These are phyloP conservation scores for Suhomyces tanzawaensis DNA, from an alignment of 805 yeast genomes.

Conservation along the genomic window DNA sequence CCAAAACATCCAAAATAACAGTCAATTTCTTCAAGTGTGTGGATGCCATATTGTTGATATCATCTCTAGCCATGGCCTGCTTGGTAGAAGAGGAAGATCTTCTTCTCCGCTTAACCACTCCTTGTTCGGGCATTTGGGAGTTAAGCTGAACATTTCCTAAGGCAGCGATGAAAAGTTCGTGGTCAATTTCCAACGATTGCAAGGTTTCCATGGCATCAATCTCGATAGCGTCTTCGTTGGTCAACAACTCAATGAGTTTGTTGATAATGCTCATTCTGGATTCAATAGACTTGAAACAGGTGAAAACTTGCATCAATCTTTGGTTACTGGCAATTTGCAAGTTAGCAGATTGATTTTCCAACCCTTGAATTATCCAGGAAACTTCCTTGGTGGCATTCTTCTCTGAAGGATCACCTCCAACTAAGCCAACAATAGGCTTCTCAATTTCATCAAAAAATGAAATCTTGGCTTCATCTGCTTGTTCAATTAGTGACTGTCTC, in stretches of 20 bases:
- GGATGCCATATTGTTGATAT: slow-evolving; percentile 72
- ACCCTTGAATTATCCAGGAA: slow-evolving; percentile 55
- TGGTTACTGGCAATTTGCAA: slow-evolving; percentile 45
- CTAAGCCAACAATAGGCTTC: slow-evolving; percentile 50
- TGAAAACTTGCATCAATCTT: slow-evolving; percentile 56
- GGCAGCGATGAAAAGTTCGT: slow-evolving; percentile 56
- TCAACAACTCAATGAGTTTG: slow-evolving; percentile 52
- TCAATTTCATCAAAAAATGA: slow-evolving; percentile 55
- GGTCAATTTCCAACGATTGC: slow-evolving; percentile 53
- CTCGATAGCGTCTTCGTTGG: slow-evolving; percentile 35
- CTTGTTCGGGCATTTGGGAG: slow-evolving; percentile 43
- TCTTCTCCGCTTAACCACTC: slow-evolving; percentile 71
- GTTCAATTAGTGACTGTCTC: slow-evolving; percentile 44
- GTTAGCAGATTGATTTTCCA: slow-evolving; percentile 40
- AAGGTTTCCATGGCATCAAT: slow-evolving; percentile 46
- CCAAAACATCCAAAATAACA: slow-evolving; percentile 74
- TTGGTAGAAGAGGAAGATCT: slow-evolving; percentile 77
- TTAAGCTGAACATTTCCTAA: slow-evolving; percentile 60
- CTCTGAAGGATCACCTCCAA: slow-evolving; percentile 49
- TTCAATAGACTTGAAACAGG: slow-evolving; percentile 50
- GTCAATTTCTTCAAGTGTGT: slow-evolving; percentile 76
- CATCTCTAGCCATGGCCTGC: slow-evolving; percentile 71
- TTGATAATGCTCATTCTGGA: slow-evolving; percentile 53
- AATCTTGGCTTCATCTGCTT: slow-evolving; percentile 48
- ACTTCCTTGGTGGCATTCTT: slow-evolving; percentile 50